phyloP scores from a whole-genome alignment of 2,329 filamentous ascomycete species.

The Calonectria honghensis region DNA sequence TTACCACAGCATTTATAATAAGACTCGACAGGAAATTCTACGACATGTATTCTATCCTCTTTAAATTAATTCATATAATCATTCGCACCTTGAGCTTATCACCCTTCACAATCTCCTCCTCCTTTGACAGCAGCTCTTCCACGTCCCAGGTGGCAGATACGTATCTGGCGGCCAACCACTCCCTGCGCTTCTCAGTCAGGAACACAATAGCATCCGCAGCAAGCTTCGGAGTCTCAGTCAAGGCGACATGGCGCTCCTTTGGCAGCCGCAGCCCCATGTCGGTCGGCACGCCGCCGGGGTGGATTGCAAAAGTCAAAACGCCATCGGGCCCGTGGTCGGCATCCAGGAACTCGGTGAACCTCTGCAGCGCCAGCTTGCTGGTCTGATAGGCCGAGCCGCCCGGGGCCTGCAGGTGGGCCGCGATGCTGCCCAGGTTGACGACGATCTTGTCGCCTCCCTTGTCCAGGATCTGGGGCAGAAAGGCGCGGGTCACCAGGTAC shows the following conservation, averaged over 20 bases:
- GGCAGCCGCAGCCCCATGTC: constrained; percentile 50
- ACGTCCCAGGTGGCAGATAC: constrained; percentile 68
- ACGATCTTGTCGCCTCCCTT: constrained; percentile 62
- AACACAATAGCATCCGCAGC: constrained; percentile 66
- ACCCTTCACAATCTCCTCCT: constrained; percentile 63
- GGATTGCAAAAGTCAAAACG: constrained; percentile 62
- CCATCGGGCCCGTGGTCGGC: constrained; percentile 66
- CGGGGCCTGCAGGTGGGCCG: constrained; percentile 58
- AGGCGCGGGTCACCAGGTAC: constrained; percentile 66
- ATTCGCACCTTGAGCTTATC: constrained; percentile 31
- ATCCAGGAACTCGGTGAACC: constrained; percentile 69
- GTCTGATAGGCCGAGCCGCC: constrained; percentile 66
- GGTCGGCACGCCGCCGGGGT: constrained; percentile 63
- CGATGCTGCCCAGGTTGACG: constrained; percentile 68
- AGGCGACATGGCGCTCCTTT: constrained; percentile 43
- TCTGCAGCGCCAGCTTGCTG: constrained; percentile 68
- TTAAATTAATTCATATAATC: constrained; percentile 16
- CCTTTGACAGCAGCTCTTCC: constrained; percentile 63
- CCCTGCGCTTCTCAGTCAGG: constrained; percentile 62
- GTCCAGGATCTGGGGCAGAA: constrained; percentile 66
- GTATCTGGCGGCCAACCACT: constrained; percentile 68
- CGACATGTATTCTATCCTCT: neutral
- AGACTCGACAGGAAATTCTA: neutral
- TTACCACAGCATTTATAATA: neutral
- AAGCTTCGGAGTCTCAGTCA: constrained; percentile 62